A percentile compares a stretch with the other conserved stretches of the same genome.
These are phyloP conservation scores for Hymenoscyphus occultus DNA, from an alignment of 2,329 filamentous ascomycete genomes.

Conservation along the genomic window DNA sequence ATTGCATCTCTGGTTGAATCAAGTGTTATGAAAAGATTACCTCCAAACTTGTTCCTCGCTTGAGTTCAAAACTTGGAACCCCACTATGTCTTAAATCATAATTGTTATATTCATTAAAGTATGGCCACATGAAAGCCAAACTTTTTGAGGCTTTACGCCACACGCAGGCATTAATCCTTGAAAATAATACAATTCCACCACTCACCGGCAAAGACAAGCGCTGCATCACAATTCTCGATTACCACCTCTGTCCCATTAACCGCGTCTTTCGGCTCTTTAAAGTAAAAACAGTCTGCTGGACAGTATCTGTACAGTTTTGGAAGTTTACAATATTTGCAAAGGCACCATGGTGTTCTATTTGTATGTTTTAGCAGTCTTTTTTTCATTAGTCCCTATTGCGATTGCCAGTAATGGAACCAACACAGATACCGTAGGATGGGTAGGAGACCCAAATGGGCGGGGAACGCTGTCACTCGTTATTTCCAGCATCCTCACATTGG, in stretches of 20 bases:
- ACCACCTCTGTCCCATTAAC: not conserved
- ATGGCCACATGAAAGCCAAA: not conserved
- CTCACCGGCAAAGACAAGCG: not conserved
- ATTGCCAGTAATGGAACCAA: not conserved
- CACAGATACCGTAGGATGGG: not conserved
- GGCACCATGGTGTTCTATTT: not conserved
- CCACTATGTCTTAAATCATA: no score
- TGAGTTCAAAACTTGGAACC: not conserved
- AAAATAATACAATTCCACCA: not conserved
- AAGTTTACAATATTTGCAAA: not conserved
- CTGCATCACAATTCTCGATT: not conserved
- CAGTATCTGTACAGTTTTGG: not conserved
- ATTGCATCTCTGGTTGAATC: not conserved
- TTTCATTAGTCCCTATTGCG: not conserved
- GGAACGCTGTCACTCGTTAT: constrained; percentile 38
- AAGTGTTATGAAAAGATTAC: not conserved
- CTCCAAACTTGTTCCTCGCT: not conserved
- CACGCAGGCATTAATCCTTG: not conserved
- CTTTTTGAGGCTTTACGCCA: not conserved
- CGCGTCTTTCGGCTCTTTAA: not conserved
- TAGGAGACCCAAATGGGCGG: constrained; percentile 29
- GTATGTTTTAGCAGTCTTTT: not conserved
- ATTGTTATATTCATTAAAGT: no score
- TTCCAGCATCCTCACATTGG: constrained; percentile 38
- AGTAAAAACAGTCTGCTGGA: not conserved